Percentiles rank a stretch among this genome's conserved stretches.
phyloP scores from a whole-genome alignment of 1,284 basidiomycete species.

The Tilletia walkeri region DNA sequence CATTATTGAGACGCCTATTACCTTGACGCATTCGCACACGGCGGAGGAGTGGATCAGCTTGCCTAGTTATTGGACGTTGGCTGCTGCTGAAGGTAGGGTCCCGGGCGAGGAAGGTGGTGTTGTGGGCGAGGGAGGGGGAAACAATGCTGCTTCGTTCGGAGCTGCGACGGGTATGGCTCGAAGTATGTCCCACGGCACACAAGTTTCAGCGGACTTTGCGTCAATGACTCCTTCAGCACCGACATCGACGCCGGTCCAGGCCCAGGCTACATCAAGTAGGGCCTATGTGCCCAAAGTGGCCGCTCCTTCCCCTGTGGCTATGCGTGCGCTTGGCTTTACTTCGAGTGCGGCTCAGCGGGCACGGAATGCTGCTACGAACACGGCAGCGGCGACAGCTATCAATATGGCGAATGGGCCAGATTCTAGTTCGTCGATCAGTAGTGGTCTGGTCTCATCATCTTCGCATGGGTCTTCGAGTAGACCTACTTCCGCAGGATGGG shows the following conservation, averaged over 20 bases:
- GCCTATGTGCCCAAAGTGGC: background rate
- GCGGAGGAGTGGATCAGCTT: conserved; percentile 47
- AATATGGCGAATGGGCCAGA: background rate
- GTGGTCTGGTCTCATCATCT: too few species aligned
- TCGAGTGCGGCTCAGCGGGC: background rate
- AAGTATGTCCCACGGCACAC: background rate
- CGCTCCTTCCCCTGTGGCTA: background rate
- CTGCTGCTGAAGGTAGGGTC: too few species aligned
- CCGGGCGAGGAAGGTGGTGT: too few species aligned
- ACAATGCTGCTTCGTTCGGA: background rate
- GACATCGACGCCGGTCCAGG: too few species aligned
- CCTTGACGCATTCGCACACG: conserved; percentile 56
- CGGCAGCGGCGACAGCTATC: background rate
- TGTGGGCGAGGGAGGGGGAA: background rate
- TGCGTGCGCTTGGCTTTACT: background rate
- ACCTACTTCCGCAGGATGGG: too few species aligned
- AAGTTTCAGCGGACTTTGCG: too few species aligned
- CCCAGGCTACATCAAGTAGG: background rate
- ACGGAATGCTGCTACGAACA: background rate
- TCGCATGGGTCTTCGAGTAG: too few species aligned
- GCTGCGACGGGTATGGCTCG: conserved; percentile 1
- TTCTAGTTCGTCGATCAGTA: background rate
- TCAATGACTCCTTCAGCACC: too few species aligned
- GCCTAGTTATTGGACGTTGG: conserved; percentile 38
- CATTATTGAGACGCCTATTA: conserved; percentile 76